Conservation (phyloP, 148 eudicot genomes). For the Tetragonia tetragonoides region DNA sequence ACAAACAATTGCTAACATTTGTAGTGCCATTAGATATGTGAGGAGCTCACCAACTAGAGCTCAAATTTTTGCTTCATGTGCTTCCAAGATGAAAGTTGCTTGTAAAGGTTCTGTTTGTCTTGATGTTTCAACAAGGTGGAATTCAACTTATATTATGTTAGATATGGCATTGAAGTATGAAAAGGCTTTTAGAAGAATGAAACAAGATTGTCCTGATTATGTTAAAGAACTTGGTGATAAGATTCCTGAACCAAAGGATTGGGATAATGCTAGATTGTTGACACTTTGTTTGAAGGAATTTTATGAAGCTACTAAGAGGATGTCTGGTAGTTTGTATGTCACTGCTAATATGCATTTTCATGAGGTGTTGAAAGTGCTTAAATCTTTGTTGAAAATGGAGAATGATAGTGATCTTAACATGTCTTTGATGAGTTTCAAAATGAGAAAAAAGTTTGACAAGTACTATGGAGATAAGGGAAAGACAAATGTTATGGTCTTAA, state of each 20-base stretch:
- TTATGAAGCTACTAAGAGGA: too few relatives aligned
- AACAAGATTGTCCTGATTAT: too few relatives aligned
- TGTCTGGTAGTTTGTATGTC: too few relatives aligned
- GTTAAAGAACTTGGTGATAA: too few relatives aligned
- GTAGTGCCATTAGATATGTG: conserved; percentile 4
- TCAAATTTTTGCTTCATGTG: neutral
- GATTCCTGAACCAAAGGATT: too few relatives aligned
- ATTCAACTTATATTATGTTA: conserved; percentile 4
- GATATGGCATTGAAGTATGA: neutral
- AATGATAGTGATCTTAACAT: neutral
- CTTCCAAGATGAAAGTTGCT: neutral
- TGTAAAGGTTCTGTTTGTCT: conserved; percentile 2
- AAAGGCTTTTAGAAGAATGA: neutral
- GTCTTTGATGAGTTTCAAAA: neutral
- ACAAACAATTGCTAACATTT: neutral
- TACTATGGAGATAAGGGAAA: neutral
- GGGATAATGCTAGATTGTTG: too few relatives aligned
- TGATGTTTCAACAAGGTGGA: conserved; percentile 2
- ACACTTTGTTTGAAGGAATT: too few relatives aligned
- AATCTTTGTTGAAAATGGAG: neutral
- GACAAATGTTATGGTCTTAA: neutral
- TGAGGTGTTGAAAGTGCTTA: neutral
- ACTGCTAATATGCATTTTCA: too few relatives aligned
- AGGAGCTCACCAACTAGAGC: neutral
- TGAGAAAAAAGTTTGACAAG: neutral